These are phyloP conservation scores for Hirsutella minnesotensis DNA, from an alignment of 2,329 filamentous ascomycete genomes.

Conservation along the genomic window DNA sequence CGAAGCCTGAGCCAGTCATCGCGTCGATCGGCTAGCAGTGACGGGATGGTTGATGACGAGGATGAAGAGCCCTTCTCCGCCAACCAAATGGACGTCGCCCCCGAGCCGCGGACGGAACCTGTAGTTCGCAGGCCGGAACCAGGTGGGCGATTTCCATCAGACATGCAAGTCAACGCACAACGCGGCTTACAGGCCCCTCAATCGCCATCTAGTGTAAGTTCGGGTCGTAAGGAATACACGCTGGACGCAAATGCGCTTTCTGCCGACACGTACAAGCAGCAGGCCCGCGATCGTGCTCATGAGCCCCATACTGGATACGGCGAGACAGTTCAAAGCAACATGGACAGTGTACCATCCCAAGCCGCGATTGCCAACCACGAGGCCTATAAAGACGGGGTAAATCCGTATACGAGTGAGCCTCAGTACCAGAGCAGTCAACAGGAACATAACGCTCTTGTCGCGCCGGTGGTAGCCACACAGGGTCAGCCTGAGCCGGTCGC, in stretches of 20 bases:
- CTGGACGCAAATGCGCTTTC: constrained; percentile 39
- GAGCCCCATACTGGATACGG: constrained; percentile 28
- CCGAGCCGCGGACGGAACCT: constrained; percentile 35
- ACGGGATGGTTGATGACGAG: constrained; percentile 66
- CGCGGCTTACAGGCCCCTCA: constrained; percentile 70
- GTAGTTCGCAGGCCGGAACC: constrained; percentile 62
- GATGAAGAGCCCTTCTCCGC: constrained; percentile 52
- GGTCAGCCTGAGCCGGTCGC: constrained; percentile 6
- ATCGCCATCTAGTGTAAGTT: constrained; percentile 74
- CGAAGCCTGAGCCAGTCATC: constrained; percentile 63
- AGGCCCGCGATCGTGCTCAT: constrained; percentile 10
- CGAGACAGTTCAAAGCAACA: constrained; percentile 29
- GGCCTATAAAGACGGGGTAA: constrained; percentile 42
- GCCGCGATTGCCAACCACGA: constrained; percentile 38
- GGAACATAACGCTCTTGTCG: constrained; percentile 8
- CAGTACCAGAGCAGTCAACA: constrained; percentile 9
- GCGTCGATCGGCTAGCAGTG: constrained; percentile 54
- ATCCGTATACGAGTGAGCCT: constrained; percentile 42
- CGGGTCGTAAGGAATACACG: constrained; percentile 35
- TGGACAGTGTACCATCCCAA: constrained; percentile 37
- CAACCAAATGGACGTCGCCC: constrained; percentile 30
- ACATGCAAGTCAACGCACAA: constrained; percentile 68
- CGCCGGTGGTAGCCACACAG: constrained; percentile 9
- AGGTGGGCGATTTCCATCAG: constrained; percentile 94
- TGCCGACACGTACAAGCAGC: constrained; percentile 19